Base-by-base conservation (phyloP, 2,329 filamentous ascomycete species). In the Neofusicoccum kwambonambiense region DNA sequence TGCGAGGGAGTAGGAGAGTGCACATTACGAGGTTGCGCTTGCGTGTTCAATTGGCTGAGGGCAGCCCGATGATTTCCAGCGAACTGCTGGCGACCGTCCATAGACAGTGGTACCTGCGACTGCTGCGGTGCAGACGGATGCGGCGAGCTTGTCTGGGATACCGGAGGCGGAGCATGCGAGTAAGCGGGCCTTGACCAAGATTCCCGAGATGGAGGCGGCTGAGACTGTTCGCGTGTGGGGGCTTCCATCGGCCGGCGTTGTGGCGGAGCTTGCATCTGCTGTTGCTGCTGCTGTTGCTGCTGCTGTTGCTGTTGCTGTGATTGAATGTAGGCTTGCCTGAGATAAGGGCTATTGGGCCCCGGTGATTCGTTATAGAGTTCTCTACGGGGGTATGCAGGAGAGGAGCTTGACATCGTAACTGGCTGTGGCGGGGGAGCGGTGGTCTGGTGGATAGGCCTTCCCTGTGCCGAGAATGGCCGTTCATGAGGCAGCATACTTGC, bases 1-100 rank as follows among this genome's bases (percentile, higher is more conserved):
- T 64, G 50, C 9, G 62, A 57, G 4, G 62, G 62, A 35, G 62
- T 64, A 7, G 62, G 62, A 13, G 62, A 64, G 19, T 64, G 62
- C 9, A 64, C 51, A 41, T 50, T 58, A 8, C 62, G 50, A 13
- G 51, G 42, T 13, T 64, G 62, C n/a, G 39, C n/a, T n/a, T 57
- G 52, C 12, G 49, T 54, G 51, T 64, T 64, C 41, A 64, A n/a
- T n/a, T 64, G 62, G 19, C 50, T 42, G 35, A 64, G 51, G 49
- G 62, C 51, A 15, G 62, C 62, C 13, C 62, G 51, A 15, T 64
- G 62, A 11, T 56, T 56, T 22, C 42, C 15, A 15, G 41, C 1
- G 19, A 57, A 64, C 51, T 56, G 62, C 22, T 57, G 62, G 31
- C 42, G 50, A 5, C 62, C 41, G 8, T 64, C 62, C 15, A 64